phyloP scores from a whole-genome alignment of 768 basidiomycete species.

The Boletus fagicola region DNA sequence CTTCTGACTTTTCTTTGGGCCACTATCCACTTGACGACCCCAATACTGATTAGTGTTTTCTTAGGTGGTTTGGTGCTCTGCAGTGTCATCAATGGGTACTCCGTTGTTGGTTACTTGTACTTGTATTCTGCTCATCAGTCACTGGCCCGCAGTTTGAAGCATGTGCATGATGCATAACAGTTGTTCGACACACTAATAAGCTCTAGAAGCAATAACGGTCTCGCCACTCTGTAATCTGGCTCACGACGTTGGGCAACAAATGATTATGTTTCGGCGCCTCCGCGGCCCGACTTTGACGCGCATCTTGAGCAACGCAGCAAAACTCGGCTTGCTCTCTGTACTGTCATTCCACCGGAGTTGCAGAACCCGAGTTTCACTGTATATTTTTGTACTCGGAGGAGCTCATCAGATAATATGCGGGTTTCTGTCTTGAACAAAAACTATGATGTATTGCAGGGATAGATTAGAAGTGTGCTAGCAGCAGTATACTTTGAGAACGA shows the following conservation, averaged over 20 bases:
- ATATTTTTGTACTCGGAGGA: too few species aligned
- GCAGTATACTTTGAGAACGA: too few species aligned
- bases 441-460: too few species aligned
- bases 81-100: neutral
- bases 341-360: too few species aligned
- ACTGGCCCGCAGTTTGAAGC: neutral
- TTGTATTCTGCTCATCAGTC: neutral
- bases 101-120: neutral
- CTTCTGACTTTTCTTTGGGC: constrained; percentile 18
- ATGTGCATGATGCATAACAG: neutral
- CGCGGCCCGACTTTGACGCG: neutral
- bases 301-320: constrained; percentile 1
- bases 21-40: neutral
- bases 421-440: too few species aligned
- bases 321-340: constrained; percentile 2
- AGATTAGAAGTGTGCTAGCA: too few species aligned
- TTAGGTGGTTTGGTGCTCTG: neutral
- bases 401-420: too few species aligned
- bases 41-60: constrained; percentile 8
- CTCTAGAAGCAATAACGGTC: neutral
- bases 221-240: neutral
- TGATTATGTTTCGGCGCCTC: neutral
- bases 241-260: neutral
- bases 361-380: too few species aligned
- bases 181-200: neutral